Evolutionary conservation across 306 rosid genomes (phyloP), one percentile per base, ranked within the genome.

Genomic region (Adenanthera pavonina): DNA sequence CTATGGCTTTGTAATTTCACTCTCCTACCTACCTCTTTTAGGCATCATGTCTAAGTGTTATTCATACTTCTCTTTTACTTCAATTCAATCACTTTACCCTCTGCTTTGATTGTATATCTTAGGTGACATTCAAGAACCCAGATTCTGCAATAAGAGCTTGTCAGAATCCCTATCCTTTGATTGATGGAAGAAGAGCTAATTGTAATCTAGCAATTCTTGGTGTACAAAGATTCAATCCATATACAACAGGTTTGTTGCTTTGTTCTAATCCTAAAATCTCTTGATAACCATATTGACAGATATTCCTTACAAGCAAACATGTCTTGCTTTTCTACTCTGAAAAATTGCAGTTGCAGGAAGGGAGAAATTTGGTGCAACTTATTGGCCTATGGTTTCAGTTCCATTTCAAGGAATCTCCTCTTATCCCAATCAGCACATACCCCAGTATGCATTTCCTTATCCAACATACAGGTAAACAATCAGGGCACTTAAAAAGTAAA

Each of bases 111-210:
- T 65, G 3, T 41, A 6, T 54, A 40, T 64, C 33, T 40, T 72
- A 94, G 98, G 97, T 94, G 41, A 94, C 91, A 20, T 94, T 89
- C 77, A 86, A 79, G 88, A 91, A 90, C 69, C 88, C 95, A 20
- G 85, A 94, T 41, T 89, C 90, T 41, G 98, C 98, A 6, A 57
- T 19, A 66, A 86, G 89, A 75, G 95, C 98, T 16, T 92, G 95
- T 62, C 86, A 77, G 25, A 87, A 92, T 84, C 95, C 93, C 0
- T 82, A 82, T 73, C 97, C 98, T 5, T 74, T 85, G 35, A 94
- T 94, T 76, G 94, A 91, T 84, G 98, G 97, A 59, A 90, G 98
- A 65, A 89, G 89, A 17, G 94, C 97, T 20, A 94, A 94, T 51
- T 85, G 86, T 85, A 82, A 91, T 81, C 64, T 89, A 49, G 87